Evolutionary conservation across 768 basidiomycete genomes (phyloP), one percentile per base, ranked within the genome.

Genomic region (Hypsizygus marmoreus): DNA sequence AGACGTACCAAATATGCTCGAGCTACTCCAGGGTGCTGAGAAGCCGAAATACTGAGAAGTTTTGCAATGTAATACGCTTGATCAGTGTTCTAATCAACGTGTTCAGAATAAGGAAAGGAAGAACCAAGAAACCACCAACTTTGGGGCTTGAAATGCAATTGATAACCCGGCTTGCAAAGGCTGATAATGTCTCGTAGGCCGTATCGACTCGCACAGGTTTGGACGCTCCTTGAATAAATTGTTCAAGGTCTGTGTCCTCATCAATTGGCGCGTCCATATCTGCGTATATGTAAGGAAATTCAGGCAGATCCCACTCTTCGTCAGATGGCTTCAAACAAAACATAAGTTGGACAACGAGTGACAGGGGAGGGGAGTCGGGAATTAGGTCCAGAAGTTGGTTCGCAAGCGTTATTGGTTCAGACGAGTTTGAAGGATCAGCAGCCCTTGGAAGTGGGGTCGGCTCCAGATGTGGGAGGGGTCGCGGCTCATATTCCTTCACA

Each of bases 231-330:
- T 76, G 68, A 40, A 79, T 74, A 2, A 84, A 77, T 20, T 67
- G 70, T 50, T 84, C 80, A 3, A 91, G 60, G 57, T 84, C 79
- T 42, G 81, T 73, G 25, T 79, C 76, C 3, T 72, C 66, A 1
- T 65, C 72, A 6, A 65, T 57, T n/a, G 71, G 61, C n/a, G 67
- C 70, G 19, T 73, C 73, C 24, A 90, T 59, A 58, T 88, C 79
- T 1, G 85, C 75, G 52, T 83, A 80, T 17, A 89, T 59, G 58
- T 84, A 78, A 0, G 89, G 88, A 55, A 90, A 91, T 9, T 81
- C 80, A 1, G 80, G 80, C 20, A 79, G 66, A 47, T 88, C 86
- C 87, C 87, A 91, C 45, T 91, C 88, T n/a, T 89, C 84, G 49
- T 81, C 78, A 9, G 79, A 69, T 0, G 86, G 86, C 58, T 91